phyloP scores from a whole-genome alignment of 129 eudicot genomes.

The Glebionis coronaria region DNA sequence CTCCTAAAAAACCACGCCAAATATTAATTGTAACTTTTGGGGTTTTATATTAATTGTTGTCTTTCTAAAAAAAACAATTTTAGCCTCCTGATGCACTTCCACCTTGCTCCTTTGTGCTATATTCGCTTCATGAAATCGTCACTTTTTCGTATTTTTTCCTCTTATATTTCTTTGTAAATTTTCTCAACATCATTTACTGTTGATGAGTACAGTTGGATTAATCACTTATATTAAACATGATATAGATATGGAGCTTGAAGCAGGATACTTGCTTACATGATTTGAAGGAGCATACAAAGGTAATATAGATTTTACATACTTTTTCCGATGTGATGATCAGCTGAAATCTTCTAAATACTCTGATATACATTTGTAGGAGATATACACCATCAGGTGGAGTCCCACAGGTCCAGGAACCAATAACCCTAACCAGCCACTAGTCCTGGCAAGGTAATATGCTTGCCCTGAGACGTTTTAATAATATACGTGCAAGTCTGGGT shows the following conservation, averaged over 20 bases:
- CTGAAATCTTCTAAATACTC: slow-evolving; percentile 7
- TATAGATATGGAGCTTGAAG: slow-evolving; percentile 89
- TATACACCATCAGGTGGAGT: slow-evolving; percentile 93
- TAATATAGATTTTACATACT: slow-evolving; percentile 22
- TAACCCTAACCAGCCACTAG: slow-evolving; percentile 69
- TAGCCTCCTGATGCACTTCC: too few species aligned
- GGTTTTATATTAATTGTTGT: too few species aligned
- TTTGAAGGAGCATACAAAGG: slow-evolving; percentile 83
- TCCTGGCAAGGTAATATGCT: slow-evolving; percentile 74
- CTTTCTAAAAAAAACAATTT: too few species aligned
- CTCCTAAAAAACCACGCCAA: too few species aligned
- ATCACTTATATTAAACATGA: slow-evolving; percentile 19
- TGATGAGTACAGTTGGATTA: background rate
- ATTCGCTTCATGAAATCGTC: too few species aligned
- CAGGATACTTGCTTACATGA: slow-evolving; percentile 83
- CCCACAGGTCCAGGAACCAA: slow-evolving; percentile 87
- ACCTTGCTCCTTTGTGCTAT: too few species aligned
- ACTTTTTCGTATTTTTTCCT: too few species aligned
- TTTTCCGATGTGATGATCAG: background rate
- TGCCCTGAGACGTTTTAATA: background rate
- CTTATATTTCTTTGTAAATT: too few species aligned
- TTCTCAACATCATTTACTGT: too few species aligned
- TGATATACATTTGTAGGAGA: slow-evolving; percentile 49
- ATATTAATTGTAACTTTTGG: too few species aligned
- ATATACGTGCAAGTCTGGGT: background rate